phyloP scores from a whole-genome alignment of 805 yeast genomes.

The Wickerhamomyces kurtzmanii region DNA sequence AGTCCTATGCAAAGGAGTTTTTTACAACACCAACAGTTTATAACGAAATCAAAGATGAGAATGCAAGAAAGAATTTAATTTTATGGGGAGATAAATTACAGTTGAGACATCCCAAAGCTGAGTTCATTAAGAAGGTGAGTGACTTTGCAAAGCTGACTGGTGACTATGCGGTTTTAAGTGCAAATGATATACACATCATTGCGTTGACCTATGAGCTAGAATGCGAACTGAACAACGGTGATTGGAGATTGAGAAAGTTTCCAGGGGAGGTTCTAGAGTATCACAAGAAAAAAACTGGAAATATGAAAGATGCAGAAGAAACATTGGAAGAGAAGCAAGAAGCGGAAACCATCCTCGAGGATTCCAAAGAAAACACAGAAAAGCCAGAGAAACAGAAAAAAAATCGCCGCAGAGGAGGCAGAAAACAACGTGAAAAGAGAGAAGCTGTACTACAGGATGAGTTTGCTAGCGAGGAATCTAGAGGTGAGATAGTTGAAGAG shows the following conservation, averaged over 20 bases:
- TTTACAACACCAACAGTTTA: slow-evolving; percentile 90
- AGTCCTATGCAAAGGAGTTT: slow-evolving; percentile 59
- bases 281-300: slow-evolving; percentile 14
- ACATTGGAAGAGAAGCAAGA: slow-evolving; percentile 6
- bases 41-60: slow-evolving; percentile 79
- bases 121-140: slow-evolving; percentile 51
- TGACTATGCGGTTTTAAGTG: slow-evolving; percentile 78
- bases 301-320: slow-evolving; percentile 4
- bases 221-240: slow-evolving; percentile 57
- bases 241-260: slow-evolving; percentile 54
- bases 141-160: slow-evolving; percentile 85
- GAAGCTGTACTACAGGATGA: slow-evolving; percentile 26
- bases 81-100: slow-evolving; percentile 71
- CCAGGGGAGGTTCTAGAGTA: slow-evolving; percentile 50
- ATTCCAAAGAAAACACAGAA: slow-evolving; percentile 4
- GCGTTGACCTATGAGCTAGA: slow-evolving; percentile 90
- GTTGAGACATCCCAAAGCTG: slow-evolving; percentile 69
- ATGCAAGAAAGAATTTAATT: slow-evolving; percentile 66
- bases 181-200: slow-evolving; percentile 85
- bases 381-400: slow-evolving; percentile 20
- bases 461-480: slow-evolving; percentile 8
- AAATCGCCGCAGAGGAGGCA: slow-evolving; percentile 54
- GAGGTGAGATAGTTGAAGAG: slow-evolving; percentile 6
- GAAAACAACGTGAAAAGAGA: slow-evolving; percentile 51
- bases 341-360: slow-evolving; percentile 2